These are phyloP conservation scores for Crepidotus variabilis DNA, from an alignment of 768 basidiomycete species.

Conservation along the genomic window DNA sequence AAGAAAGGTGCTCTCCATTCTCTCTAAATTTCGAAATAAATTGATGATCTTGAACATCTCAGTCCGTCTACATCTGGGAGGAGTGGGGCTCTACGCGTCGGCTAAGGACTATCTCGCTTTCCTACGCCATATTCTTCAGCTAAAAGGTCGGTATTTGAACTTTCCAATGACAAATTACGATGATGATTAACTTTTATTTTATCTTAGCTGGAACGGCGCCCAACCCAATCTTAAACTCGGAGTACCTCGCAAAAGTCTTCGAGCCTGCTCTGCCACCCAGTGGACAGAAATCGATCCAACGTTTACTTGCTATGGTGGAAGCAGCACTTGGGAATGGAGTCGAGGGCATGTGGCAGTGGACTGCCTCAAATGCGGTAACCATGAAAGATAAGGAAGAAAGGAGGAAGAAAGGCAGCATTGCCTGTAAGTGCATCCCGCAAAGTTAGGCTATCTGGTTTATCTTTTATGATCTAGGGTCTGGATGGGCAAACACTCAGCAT, in stretches of 20 bases:
- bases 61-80: not conserved
- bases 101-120: conserved; percentile 2
- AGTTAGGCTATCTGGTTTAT: no score
- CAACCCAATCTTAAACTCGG: not conserved
- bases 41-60: not conserved
- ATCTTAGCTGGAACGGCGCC: not conserved
- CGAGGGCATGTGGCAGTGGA: not conserved
- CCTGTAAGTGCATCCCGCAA: not conserved
- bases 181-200: not conserved
- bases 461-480: conserved; percentile 20
- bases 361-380: not conserved
- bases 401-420: not conserved
- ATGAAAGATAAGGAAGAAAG: not conserved
- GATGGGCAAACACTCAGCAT: conserved; percentile 26
- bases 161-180: not conserved
- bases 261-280: not conserved
- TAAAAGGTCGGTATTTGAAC: not conserved
- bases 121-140: conserved; percentile 1
- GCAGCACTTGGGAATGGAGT: not conserved
- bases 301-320: not conserved
- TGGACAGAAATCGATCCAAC: not conserved
- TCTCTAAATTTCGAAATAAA: not conserved
- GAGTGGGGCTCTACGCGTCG: conserved; percentile 1
- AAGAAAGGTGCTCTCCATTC: not conserved
- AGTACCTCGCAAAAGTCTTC: not conserved